These are phyloP conservation scores for Nicotiana knightiana DNA, from an alignment of 257 asterid species.

Conservation along the genomic window DNA sequence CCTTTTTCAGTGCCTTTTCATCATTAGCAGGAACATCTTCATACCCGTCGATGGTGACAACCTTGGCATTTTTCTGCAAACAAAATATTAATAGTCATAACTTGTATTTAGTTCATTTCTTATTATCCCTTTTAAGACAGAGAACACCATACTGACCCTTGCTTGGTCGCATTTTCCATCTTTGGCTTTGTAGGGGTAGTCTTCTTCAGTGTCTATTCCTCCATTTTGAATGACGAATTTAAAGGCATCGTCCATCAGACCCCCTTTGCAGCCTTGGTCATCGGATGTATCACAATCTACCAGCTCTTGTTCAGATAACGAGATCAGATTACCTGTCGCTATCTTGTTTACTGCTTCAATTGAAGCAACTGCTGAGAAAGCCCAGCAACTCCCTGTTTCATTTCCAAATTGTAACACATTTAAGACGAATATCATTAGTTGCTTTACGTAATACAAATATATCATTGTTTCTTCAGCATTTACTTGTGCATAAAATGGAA, in stretches of 20 bases:
- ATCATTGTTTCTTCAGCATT: background rate
- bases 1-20: conserved; percentile 51
- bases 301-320: conserved; percentile 41
- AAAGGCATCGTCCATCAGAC: conserved; percentile 41
- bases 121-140: background rate
- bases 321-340: conserved; percentile 25
- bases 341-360: conserved; percentile 33
- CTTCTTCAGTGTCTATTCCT: conserved; percentile 38
- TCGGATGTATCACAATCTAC: conserved; percentile 35
- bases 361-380: conserved; percentile 36
- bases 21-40: conserved; percentile 41
- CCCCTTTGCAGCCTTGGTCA: conserved; percentile 35
- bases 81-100: background rate
- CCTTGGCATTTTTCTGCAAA: conserved; percentile 63
- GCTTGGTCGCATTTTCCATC: conserved; percentile 29
- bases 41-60: conserved; percentile 49
- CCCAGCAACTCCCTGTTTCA: conserved; percentile 51
- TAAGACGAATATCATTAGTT: background rate
- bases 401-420: background rate
- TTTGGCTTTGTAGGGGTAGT: conserved; percentile 32
- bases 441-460: background rate
- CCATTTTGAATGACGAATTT: conserved; percentile 36
- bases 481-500: background rate
- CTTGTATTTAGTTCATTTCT: background rate
- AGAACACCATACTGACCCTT: conserved; percentile 23